These are phyloP conservation scores for Penicillium polonicum DNA, from an alignment of 2,329 filamentous ascomycete species.

Conservation along the genomic window DNA sequence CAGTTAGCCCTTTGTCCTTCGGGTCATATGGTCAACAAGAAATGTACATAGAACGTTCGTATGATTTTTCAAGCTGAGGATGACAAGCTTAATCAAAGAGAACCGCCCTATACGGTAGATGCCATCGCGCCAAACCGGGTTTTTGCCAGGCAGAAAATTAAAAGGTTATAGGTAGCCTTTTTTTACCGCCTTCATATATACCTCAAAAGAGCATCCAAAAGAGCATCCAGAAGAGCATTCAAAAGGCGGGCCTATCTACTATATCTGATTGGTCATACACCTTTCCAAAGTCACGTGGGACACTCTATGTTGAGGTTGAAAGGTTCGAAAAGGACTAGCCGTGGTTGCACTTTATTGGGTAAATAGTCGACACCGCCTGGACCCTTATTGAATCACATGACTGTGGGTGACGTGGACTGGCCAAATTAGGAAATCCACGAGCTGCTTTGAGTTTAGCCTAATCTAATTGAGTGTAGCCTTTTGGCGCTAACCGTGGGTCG, in stretches of 20 bases:
- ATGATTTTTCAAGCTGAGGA: not conserved
- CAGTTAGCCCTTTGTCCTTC: not conserved
- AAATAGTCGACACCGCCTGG: not conserved
- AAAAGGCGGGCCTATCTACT: no score
- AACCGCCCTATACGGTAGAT: no score
- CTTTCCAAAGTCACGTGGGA: not conserved
- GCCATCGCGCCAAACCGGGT: no score
- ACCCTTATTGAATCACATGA: not conserved
- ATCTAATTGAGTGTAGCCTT: not conserved
- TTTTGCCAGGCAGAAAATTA: no score
- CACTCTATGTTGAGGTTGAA: not conserved
- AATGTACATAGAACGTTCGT: not conserved
- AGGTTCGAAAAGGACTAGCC: not conserved
- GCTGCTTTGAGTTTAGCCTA: not conserved
- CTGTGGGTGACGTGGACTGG: not conserved
- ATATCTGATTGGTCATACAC: not conserved
- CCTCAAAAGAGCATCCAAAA: no score
- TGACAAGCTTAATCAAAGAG: not conserved
- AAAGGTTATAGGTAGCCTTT: no score
- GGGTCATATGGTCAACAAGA: not conserved
- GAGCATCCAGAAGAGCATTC: no score
- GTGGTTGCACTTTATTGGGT: not conserved
- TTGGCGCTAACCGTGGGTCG: slow-evolving; percentile 2
- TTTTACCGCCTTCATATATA: no score
- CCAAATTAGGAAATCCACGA: not conserved